phyloP scores from a whole-genome alignment of 176 grass and related monocot species.

The Cenchrus americanus region DNA sequence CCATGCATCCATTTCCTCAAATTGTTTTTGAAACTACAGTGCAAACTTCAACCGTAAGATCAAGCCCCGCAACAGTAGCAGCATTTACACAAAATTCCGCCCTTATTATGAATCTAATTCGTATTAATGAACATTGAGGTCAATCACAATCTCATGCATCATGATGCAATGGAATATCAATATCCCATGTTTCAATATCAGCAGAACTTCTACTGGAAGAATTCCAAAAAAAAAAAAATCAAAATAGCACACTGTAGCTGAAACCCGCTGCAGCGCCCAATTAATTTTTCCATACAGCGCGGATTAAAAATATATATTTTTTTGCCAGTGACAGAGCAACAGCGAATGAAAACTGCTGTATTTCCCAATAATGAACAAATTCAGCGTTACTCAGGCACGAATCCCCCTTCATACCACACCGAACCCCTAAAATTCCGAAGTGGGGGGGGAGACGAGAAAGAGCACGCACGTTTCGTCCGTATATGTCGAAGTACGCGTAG shows the following conservation, averaged over 20 bases:
- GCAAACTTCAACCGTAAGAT: neutral
- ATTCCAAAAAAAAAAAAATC: neutral
- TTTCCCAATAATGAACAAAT: neutral
- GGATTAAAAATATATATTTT: neutral
- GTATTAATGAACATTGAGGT: neutral
- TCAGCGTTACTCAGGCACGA: neutral
- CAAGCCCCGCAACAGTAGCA: neutral
- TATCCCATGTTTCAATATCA: neutral
- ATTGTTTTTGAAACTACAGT: neutral
- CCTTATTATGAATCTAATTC: neutral
- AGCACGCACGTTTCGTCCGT: conserved; percentile 58
- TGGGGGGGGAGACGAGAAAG: neutral
- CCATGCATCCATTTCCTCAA: neutral
- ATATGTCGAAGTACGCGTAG: conserved; percentile 61
- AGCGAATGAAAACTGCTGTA: neutral
- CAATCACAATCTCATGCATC: neutral
- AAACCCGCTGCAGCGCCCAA: neutral
- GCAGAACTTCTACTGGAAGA: neutral
- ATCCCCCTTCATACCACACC: neutral
- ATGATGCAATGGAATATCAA: neutral
- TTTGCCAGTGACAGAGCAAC: neutral
- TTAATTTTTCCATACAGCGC: neutral
- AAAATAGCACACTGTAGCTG: neutral
- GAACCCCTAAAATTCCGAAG: neutral
- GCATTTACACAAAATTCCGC: neutral